Percentiles rank a stretch among this genome's conserved stretches.
Evolutionary conservation across 805 yeast genomes (phyloP).

Genomic region (Cephaloascus fragrans): DNA sequence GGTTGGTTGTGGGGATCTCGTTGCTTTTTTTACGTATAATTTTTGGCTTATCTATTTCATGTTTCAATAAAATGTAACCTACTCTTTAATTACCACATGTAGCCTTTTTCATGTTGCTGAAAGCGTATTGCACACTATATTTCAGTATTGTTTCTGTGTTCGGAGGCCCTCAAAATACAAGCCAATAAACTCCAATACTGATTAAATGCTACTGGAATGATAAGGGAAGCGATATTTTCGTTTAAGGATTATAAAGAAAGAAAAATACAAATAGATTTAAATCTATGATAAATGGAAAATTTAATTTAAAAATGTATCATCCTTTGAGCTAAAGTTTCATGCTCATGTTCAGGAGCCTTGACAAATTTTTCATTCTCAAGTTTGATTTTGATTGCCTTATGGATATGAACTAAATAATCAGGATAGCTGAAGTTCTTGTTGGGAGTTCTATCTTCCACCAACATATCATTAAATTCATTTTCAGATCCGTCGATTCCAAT

Average conservation of each 20-base stretch:
- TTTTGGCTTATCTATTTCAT: too few species aligned
- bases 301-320: conserved; percentile 24
- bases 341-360: conserved; percentile 13
- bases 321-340: conserved; percentile 28
- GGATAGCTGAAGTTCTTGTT: conserved; percentile 47
- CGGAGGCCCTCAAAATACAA: too few species aligned
- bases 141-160: too few species aligned
- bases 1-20: too few species aligned
- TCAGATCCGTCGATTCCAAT: conserved; percentile 57
- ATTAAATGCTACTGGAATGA: too few species aligned
- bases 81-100: too few species aligned
- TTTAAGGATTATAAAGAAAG: neutral
- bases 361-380: conserved; percentile 35
- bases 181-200: too few species aligned
- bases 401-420: conserved; percentile 62
- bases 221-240: too few species aligned
- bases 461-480: conserved; percentile 40
- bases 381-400: conserved; percentile 48
- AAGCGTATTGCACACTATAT: too few species aligned
- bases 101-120: too few species aligned
- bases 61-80: too few species aligned
- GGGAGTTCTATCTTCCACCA: conserved; percentile 65
- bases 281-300: neutral
- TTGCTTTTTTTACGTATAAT: too few species aligned
- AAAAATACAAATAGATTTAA: neutral